Evolutionary conservation across 495 filamentous ascomycete species (phyloP).

Genomic region (Aspergillus cristatus): DNA sequence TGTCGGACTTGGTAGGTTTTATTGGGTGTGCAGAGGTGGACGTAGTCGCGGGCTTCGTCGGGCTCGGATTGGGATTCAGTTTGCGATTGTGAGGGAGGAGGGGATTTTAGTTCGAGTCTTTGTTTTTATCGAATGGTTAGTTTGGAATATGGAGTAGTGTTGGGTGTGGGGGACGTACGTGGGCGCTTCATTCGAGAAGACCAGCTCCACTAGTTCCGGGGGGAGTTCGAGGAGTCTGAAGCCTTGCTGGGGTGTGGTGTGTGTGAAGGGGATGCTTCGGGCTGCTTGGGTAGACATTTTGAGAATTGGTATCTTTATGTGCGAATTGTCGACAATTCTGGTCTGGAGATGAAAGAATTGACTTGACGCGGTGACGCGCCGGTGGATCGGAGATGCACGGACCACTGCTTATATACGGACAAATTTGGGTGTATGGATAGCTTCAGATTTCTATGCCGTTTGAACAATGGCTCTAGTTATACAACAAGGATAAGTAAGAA

Average conservation of each 20-base stretch:
- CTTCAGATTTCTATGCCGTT: too few species aligned
- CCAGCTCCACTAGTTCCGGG: slow-evolving; percentile 56
- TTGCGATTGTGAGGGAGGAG: slow-evolving; percentile 7
- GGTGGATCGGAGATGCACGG: slow-evolving; percentile 11
- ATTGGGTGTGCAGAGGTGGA: slow-evolving; percentile 60
- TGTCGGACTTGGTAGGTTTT: slow-evolving; percentile 75
- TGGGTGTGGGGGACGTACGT: slow-evolving; percentile 34
- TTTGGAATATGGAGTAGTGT: not conserved
- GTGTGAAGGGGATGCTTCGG: slow-evolving; percentile 53
- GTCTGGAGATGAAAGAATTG: not conserved
- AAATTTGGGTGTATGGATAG: too few species aligned
- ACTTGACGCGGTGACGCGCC: too few species aligned
- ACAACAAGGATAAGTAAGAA: too few species aligned
- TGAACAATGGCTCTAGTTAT: too few species aligned
- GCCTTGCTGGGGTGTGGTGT: slow-evolving; percentile 48
- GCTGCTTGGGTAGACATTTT: slow-evolving; percentile 53
- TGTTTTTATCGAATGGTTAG: not conserved
- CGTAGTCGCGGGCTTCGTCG: slow-evolving; percentile 43
- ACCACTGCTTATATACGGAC: slow-evolving; percentile 22
- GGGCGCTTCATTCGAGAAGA: slow-evolving; percentile 52
- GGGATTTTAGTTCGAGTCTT: slow-evolving; percentile 61
- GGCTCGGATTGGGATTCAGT: not conserved
- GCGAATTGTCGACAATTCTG: not conserved
- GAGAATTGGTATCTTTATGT: too few species aligned
- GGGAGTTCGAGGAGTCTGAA: slow-evolving; percentile 79